These are phyloP conservation scores for Globisporangium orthogonon DNA, from an alignment of 352 stramenopile genomes.

Conservation along the genomic window DNA sequence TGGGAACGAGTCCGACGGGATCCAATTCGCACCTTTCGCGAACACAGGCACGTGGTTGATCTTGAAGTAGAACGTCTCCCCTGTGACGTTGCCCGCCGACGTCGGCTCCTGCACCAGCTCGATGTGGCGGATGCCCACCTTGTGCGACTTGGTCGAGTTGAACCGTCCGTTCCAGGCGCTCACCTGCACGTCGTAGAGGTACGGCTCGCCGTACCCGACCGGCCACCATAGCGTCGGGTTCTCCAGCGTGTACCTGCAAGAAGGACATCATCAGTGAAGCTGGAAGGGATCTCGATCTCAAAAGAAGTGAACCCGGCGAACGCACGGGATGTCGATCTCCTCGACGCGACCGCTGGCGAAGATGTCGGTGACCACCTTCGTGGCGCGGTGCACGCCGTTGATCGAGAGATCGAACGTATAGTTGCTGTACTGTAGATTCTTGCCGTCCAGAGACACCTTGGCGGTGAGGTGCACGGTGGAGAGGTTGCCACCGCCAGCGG, in stretches of 20 bases:
- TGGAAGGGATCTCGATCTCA: conserved; percentile 18
- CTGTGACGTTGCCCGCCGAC: conserved; percentile 27
- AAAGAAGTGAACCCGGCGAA: not conserved
- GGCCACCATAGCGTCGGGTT: conserved; percentile 73
- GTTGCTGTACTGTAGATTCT: conserved; percentile 19
- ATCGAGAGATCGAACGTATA: conserved; percentile 46
- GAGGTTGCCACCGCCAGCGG: conserved; percentile 18
- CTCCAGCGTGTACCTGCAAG: conserved; percentile 27
- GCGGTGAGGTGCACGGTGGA: conserved; percentile 37
- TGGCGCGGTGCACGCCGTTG: conserved; percentile 22
- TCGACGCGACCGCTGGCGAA: conserved; percentile 9
- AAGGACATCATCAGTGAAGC: not conserved
- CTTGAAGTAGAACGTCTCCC: conserved; percentile 71
- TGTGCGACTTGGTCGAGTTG: conserved; percentile 31
- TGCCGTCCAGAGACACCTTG: conserved; percentile 24
- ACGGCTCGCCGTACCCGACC: conserved; percentile 42
- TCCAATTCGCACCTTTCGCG: conserved; percentile 77
- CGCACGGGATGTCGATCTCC: conserved; percentile 31
- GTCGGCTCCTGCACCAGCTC: conserved; percentile 54
- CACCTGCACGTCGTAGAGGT: conserved; percentile 57
- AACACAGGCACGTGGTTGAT: conserved; percentile 65
- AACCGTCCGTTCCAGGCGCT: conserved; percentile 22
- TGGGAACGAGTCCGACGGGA: conserved; percentile 71
- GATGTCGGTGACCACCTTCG: conserved; percentile 13
- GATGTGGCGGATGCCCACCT: conserved; percentile 51